These are phyloP conservation scores for Spathaspora hagerdaliae DNA, from an alignment of 805 yeast genomes.

Conservation along the genomic window DNA sequence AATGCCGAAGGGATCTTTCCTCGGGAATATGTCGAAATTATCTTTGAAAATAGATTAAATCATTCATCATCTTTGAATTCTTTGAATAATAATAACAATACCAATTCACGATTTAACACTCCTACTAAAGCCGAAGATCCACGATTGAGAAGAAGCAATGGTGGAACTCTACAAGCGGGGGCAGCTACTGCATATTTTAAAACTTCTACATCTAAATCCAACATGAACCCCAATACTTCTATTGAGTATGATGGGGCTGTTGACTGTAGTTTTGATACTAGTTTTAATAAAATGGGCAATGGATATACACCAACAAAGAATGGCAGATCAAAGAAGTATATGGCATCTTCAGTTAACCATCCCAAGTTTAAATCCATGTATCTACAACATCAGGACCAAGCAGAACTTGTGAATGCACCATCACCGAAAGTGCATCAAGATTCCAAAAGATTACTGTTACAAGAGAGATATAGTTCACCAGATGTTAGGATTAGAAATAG, in stretches of 20 bases:
- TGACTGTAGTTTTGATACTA: slow-evolving; percentile 20
- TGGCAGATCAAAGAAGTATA: slow-evolving; percentile 12
- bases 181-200: slow-evolving; percentile 5
- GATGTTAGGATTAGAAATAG: neutral
- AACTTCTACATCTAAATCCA: slow-evolving; percentile 10
- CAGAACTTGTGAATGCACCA: neutral
- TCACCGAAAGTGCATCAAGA: slow-evolving; percentile 1
- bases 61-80: slow-evolving; percentile 16
- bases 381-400: slow-evolving; percentile 10
- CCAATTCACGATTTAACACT: slow-evolving; percentile 10
- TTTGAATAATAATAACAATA: slow-evolving; percentile 1
- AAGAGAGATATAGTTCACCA: slow-evolving; percentile 1
- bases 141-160: slow-evolving; percentile 1
- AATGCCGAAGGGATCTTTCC: slow-evolving; percentile 86
- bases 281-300: slow-evolving; percentile 13
- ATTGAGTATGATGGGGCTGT: slow-evolving; percentile 14
- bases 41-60: slow-evolving; percentile 28
- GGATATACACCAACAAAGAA: slow-evolving; percentile 6
- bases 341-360: slow-evolving; percentile 14
- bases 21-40: slow-evolving; percentile 69
- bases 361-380: slow-evolving; percentile 13
- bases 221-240: slow-evolving; percentile 11
- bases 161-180: slow-evolving; percentile 9
- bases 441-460: slow-evolving; percentile 11
- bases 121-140: slow-evolving; percentile 6